These are phyloP conservation scores for Senna siamea DNA, from an alignment of 306 rosid genomes.

Conservation along the genomic window DNA sequence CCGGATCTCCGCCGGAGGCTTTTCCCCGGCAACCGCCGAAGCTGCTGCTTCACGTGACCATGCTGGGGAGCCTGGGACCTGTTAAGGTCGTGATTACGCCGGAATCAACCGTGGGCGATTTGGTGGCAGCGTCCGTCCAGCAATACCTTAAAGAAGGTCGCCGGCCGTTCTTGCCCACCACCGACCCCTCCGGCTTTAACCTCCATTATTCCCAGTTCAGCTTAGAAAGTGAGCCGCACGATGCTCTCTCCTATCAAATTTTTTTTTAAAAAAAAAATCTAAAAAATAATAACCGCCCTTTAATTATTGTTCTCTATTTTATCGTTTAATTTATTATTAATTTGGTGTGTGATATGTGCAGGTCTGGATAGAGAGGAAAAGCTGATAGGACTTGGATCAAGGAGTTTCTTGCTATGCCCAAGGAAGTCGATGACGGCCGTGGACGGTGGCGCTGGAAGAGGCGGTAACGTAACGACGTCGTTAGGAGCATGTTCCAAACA, in stretches of 20 bases:
- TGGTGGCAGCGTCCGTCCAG: slow-evolving; percentile 52
- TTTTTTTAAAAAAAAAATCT: neutral
- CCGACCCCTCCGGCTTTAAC: slow-evolving; percentile 57
- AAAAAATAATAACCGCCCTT: neutral
- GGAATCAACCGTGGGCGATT: slow-evolving; percentile 62
- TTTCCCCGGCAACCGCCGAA: slow-evolving; percentile 61
- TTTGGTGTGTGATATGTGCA: slow-evolving; percentile 28
- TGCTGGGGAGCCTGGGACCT: slow-evolving; percentile 76
- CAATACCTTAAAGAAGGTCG: slow-evolving; percentile 77
- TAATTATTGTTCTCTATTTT: neutral
- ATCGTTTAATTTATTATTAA: neutral
- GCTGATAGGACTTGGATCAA: slow-evolving; percentile 66
- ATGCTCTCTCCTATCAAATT: neutral
- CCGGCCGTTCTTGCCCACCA: slow-evolving; percentile 68
- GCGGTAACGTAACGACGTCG: slow-evolving; percentile 43
- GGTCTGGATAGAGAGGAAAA: slow-evolving; percentile 76
- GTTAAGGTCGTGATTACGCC: slow-evolving; percentile 68
- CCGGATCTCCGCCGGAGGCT: slow-evolving; percentile 27
- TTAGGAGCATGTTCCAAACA: slow-evolving; percentile 55
- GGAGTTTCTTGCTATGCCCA: slow-evolving; percentile 76
- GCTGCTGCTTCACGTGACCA: slow-evolving; percentile 74
- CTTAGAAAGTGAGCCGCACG: slow-evolving; percentile 69
- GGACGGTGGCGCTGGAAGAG: slow-evolving; percentile 8
- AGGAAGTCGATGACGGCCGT: slow-evolving; percentile 24
- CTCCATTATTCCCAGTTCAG: slow-evolving; percentile 96